phyloP scores from a whole-genome alignment of 2,329 filamentous ascomycete genomes.

The Penicillium sp. region DNA sequence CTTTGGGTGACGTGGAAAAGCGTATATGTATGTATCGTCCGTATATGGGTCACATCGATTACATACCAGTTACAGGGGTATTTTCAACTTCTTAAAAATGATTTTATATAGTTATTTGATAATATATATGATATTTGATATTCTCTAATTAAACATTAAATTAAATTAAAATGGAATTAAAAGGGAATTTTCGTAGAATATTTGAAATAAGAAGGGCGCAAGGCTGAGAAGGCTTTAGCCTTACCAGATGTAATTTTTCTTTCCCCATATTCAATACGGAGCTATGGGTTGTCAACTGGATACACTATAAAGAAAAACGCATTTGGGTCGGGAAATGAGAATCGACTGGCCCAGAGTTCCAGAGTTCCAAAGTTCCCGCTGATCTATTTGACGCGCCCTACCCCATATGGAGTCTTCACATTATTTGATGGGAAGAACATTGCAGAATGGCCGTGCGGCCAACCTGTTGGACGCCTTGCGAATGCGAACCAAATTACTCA shows the following conservation, averaged over 20 bases:
- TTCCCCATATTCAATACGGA: too few species aligned
- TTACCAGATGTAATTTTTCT: too few species aligned
- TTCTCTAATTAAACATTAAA: too few species aligned
- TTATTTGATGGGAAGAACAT: not conserved
- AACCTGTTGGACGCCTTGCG: conserved; percentile 16
- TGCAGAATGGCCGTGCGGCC: conserved; percentile 3
- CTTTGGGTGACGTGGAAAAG: conserved; percentile 4
- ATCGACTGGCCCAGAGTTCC: not conserved
- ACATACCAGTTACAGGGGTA: conserved; percentile 6
- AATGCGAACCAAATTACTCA: conserved; percentile 5
- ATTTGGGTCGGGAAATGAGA: not conserved
- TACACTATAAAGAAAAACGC: too few species aligned
- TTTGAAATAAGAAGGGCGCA: too few species aligned
- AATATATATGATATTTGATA: too few species aligned
- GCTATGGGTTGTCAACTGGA: too few species aligned
- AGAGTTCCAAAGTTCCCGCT: not conserved
- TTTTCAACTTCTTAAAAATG: not conserved
- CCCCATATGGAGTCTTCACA: conserved; percentile 10
- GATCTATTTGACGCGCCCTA: conserved; percentile 2
- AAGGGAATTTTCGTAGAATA: too few species aligned
- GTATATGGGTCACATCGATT: not conserved
- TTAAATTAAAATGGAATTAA: too few species aligned
- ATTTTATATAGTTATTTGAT: too few species aligned
- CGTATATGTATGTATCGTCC: conserved; percentile 9
- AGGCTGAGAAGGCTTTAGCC: too few species aligned